Percentiles rank a stretch among this genome's conserved stretches.
Evolutionary conservation across 495 filamentous ascomycete species (phyloP).

Genomic region (Evernia prunastri): DNA sequence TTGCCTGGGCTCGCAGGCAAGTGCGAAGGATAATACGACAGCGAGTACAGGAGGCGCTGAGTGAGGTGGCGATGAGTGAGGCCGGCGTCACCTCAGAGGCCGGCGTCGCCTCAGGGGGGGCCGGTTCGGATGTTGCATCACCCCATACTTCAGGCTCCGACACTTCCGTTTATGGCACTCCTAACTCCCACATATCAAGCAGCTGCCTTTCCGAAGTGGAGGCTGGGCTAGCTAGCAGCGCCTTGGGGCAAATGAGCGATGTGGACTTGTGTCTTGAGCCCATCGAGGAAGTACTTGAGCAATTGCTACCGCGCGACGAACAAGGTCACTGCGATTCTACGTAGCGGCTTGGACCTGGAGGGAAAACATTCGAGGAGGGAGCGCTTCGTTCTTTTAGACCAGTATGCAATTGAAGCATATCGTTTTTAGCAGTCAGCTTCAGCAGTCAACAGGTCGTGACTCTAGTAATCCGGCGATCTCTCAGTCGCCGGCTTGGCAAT

Average conservation of each 20-base stretch:
- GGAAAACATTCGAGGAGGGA: not conserved
- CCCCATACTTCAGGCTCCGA: not conserved
- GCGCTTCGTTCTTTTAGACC: not conserved
- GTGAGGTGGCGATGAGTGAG: not conserved
- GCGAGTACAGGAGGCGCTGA: slow-evolving; percentile 6
- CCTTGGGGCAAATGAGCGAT: not conserved
- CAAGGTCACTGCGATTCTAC: slow-evolving; percentile 1
- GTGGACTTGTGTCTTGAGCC: not conserved
- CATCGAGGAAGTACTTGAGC: slow-evolving; percentile 7
- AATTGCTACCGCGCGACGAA: not conserved
- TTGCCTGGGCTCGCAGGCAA: not conserved
- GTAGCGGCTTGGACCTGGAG: not conserved
- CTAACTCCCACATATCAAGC: not conserved
- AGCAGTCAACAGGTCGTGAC: too few species aligned
- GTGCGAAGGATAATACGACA: slow-evolving; percentile 2
- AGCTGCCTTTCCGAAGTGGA: not conserved
- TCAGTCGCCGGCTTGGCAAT: too few species aligned
- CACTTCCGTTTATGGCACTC: not conserved
- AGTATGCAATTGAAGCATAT: too few species aligned
- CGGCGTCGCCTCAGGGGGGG: not conserved
- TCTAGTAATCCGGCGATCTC: too few species aligned
- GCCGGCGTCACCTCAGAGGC: too few species aligned
- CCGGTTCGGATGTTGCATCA: not conserved
- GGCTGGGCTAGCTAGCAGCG: not conserved
- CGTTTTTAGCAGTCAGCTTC: too few species aligned